phyloP scores from a whole-genome alignment of 306 rosid species.

The Vachellia pachyceras region DNA sequence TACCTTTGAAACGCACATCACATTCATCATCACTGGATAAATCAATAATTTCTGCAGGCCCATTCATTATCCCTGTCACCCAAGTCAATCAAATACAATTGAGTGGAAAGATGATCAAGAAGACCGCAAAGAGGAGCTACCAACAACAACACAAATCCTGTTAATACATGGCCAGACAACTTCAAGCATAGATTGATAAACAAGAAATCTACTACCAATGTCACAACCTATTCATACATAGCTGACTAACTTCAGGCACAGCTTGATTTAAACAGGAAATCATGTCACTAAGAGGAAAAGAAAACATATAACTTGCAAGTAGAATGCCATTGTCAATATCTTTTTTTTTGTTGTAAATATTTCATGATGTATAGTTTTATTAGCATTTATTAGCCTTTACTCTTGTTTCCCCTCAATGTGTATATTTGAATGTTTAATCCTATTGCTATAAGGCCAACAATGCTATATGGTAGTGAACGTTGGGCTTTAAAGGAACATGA shows the following conservation, averaged over 20 bases:
- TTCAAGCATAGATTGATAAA: slow-evolving; percentile 1
- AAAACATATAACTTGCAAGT: not conserved
- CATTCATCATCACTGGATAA: slow-evolving; percentile 77
- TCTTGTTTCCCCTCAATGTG: not conserved
- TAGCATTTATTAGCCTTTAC: not conserved
- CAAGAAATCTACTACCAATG: not conserved
- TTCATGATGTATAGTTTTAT: not conserved
- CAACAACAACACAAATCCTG: slow-evolving; percentile 25
- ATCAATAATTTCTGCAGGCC: slow-evolving; percentile 59
- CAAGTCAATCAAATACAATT: slow-evolving; percentile 32
- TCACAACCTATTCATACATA: not conserved
- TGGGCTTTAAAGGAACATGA: too few species aligned
- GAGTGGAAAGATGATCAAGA: slow-evolving; percentile 20
- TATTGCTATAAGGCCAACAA: too few species aligned
- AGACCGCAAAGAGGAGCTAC: slow-evolving; percentile 5
- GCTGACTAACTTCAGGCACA: not conserved
- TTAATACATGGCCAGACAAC: not conserved
- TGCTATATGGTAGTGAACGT: too few species aligned
- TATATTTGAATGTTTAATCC: too few species aligned
- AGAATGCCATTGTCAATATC: not conserved
- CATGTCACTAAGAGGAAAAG: not conserved
- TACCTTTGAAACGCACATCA: slow-evolving; percentile 45
- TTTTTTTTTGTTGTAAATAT: not conserved
- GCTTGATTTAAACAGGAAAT: not conserved
- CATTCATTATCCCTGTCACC: slow-evolving; percentile 57